phyloP scores from a whole-genome alignment of 768 basidiomycete species.

The Termitomyces sp. region DNA sequence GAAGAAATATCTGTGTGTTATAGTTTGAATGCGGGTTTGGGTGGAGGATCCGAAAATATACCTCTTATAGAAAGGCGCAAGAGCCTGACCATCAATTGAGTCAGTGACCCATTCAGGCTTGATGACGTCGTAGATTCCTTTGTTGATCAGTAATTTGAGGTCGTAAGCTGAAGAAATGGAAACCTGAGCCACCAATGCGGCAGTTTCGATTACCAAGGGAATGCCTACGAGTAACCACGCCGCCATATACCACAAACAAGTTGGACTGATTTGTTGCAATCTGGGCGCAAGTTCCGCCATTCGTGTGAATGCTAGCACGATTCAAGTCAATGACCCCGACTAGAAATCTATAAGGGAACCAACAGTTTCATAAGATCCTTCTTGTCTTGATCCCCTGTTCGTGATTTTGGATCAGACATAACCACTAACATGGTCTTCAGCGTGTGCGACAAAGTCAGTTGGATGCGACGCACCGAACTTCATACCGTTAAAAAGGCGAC shows the following conservation, averaged over 20 bases:
- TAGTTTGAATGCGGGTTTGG: neutral
- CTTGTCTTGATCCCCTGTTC: conserved; percentile 63
- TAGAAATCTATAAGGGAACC: conserved; percentile 12
- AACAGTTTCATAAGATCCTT: conserved; percentile 64
- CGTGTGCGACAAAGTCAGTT: neutral
- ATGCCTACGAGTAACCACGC: conserved; percentile 59
- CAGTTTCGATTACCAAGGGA: conserved; percentile 1
- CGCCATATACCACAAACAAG: conserved; percentile 62
- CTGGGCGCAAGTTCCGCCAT: conserved; percentile 66
- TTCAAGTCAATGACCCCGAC: neutral
- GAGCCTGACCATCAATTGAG: conserved; percentile 55
- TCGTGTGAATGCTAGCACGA: conserved; percentile 54
- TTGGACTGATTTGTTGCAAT: conserved; percentile 50
- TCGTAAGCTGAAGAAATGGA: conserved; percentile 50
- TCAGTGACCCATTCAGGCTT: conserved; percentile 80
- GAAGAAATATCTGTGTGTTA: conserved; percentile 66
- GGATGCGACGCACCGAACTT: conserved; percentile 63
- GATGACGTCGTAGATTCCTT: conserved; percentile 66
- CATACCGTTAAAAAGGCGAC: conserved; percentile 65
- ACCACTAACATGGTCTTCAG: conserved; percentile 47
- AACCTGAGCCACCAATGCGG: neutral
- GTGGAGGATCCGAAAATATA: conserved; percentile 22
- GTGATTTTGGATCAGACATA: conserved; percentile 68
- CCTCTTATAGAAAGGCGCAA: conserved; percentile 65
- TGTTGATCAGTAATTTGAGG: conserved; percentile 65